phyloP scores from a whole-genome alignment of 176 grass and related monocot species.

The Raddia distichophylla region DNA sequence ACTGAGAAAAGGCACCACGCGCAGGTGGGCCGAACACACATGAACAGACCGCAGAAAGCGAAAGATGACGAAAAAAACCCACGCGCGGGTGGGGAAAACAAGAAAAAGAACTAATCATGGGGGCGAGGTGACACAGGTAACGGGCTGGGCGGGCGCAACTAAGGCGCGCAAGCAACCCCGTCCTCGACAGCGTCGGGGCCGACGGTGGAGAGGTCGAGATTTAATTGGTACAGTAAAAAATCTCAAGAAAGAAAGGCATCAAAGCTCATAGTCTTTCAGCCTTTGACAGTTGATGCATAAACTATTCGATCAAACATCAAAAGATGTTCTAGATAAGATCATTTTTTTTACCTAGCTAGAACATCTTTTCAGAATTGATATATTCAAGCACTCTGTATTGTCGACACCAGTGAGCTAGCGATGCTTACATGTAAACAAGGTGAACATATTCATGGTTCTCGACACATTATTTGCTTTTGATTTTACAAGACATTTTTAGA shows the following conservation, averaged over 20 bases:
- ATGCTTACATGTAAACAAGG: not conserved
- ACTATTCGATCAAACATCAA: not conserved
- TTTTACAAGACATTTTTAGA: not conserved
- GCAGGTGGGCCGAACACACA: no score
- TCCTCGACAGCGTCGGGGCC: no score
- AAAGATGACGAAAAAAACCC: no score
- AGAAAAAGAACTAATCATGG: no score
- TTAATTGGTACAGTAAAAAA: no score
- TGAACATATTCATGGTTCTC: not conserved
- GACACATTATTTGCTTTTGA: not conserved
- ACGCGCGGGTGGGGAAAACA: no score
- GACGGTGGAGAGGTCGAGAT: no score
- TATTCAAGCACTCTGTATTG: not conserved
- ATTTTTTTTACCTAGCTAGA: not conserved
- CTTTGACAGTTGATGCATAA: slow-evolving; percentile 1
- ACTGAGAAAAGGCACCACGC: no score
- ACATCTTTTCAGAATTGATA: not conserved
- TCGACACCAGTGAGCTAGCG: not conserved
- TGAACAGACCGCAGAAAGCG: no score
- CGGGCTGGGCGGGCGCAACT: no score
- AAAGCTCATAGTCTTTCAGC: not conserved
- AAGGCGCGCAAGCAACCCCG: no score
- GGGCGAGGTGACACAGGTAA: no score
- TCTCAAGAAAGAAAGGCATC: not conserved
- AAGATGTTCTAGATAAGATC: not conserved